Conservation (phyloP, 2,329 filamentous ascomycete species). For the Colletotrichum liriopes region DNA sequence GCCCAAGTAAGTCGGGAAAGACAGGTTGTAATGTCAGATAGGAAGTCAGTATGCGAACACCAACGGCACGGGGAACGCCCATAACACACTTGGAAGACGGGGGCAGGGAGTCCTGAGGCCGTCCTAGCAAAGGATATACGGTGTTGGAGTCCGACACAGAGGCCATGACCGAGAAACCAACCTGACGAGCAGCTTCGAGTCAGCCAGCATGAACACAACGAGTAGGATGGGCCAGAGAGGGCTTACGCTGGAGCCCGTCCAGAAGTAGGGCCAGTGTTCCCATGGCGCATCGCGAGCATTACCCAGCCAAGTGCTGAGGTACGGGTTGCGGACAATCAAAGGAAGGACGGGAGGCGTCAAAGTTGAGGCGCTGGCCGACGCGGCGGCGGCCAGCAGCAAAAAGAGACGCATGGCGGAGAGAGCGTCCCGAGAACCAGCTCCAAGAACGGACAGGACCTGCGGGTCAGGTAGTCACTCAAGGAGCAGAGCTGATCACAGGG, state of each 20-base stretch:
- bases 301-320: constrained; percentile 74
- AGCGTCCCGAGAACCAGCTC: constrained; percentile 17
- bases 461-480: background rate
- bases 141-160: constrained; percentile 58
- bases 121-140: constrained; percentile 67
- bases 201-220: constrained; percentile 35
- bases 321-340: constrained; percentile 72
- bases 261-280: constrained; percentile 91
- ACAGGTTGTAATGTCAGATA: constrained; percentile 54
- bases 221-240: background rate
- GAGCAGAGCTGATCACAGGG: constrained; percentile 1
- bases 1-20: constrained; percentile 61
- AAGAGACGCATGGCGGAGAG: constrained; percentile 48
- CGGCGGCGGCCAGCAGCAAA: constrained; percentile 52
- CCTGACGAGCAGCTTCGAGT: constrained; percentile 46
- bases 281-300: constrained; percentile 82
- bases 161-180: constrained; percentile 67
- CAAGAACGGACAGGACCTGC: constrained; percentile 4
- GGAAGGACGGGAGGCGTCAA: constrained; percentile 72
- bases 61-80: background rate
- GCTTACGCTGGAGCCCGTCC: constrained; percentile 76
- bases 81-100: constrained; percentile 46
- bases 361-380: constrained; percentile 62
- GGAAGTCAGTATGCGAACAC: constrained; percentile 20
- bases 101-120: constrained; percentile 65